These are phyloP conservation scores for Phytophthora nicotianae DNA, from an alignment of 352 stramenopile species.

Conservation along the genomic window DNA sequence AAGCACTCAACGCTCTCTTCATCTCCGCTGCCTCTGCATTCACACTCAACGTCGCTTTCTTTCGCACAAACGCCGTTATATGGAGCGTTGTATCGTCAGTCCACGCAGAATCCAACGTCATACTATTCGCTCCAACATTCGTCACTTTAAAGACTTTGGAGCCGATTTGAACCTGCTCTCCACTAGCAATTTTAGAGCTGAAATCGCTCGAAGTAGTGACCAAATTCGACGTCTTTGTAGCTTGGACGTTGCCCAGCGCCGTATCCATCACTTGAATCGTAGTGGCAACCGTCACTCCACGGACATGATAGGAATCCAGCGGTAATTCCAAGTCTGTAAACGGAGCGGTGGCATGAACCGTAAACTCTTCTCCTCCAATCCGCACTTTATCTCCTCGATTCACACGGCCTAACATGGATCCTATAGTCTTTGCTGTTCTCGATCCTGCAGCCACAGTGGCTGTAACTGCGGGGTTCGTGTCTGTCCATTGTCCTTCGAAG, in stretches of 20 bases:
- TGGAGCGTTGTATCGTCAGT: constrained; percentile 39
- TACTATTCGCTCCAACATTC: constrained; percentile 23
- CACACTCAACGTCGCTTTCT: constrained; percentile 62
- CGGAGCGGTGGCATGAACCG: constrained; percentile 60
- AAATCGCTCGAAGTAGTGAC: constrained; percentile 62
- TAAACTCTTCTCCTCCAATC: constrained; percentile 67
- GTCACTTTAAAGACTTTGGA: constrained; percentile 51
- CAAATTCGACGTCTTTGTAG: constrained; percentile 33
- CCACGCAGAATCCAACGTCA: constrained; percentile 60
- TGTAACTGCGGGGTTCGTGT: constrained; percentile 30
- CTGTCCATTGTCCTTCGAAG: constrained; percentile 63
- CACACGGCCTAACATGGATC: constrained; percentile 64
- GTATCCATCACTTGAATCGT: constrained; percentile 64
- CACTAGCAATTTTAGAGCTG: constrained; percentile 28
- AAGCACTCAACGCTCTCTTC: constrained; percentile 41
- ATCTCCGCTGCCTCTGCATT: constrained; percentile 63
- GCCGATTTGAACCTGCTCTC: constrained; percentile 69
- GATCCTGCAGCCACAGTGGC: constrained; percentile 56
- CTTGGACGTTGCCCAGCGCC: constrained; percentile 63
- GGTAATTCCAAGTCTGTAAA: constrained; percentile 76
- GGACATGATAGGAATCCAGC: constrained; percentile 73
- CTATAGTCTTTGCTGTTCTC: constrained; percentile 44
- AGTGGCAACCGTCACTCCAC: constrained; percentile 39
- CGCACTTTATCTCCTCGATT: constrained; percentile 68
- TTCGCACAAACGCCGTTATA: constrained; percentile 68